Conservation (phyloP, 2,329 filamentous ascomycete species). For the Ampelomyces quisqualis region DNA sequence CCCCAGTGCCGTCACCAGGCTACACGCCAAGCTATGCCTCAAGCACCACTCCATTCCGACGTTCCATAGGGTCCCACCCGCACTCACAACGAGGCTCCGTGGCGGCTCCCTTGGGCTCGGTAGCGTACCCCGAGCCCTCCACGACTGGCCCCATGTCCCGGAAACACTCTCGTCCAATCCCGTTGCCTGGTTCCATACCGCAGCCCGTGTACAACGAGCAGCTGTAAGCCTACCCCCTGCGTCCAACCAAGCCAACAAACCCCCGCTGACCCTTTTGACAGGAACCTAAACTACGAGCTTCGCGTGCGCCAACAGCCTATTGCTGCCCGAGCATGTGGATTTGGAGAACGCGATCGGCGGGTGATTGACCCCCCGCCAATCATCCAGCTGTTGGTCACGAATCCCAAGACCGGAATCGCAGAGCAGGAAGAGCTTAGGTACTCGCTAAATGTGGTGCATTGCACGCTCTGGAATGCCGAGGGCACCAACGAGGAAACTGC, state of each 20-base stretch:
- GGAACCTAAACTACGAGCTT: conserved; percentile 51
- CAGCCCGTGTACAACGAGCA: conserved; percentile 44
- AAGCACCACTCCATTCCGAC: conserved; percentile 42
- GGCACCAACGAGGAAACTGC: conserved; percentile 68
- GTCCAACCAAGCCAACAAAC: conserved; percentile 15
- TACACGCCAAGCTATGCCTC: conserved; percentile 45
- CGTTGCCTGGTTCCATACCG: conserved; percentile 41
- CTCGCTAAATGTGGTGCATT: conserved; percentile 71
- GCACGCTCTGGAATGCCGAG: conserved; percentile 70
- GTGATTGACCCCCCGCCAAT: conserved; percentile 85
- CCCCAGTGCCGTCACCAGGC: conserved; percentile 42
- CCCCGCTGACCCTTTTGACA: conserved; percentile 26
- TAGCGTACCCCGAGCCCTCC: conserved; percentile 37
- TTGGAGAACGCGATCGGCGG: conserved; percentile 77
- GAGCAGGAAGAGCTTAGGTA: conserved; percentile 63
- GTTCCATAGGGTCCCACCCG: conserved; percentile 41
- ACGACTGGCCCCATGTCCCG: conserved; percentile 31
- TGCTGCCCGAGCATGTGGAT: conserved; percentile 77
- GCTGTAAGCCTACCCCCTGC: conserved; percentile 38
- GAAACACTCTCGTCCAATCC: conserved; percentile 33
- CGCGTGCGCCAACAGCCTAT: conserved; percentile 74
- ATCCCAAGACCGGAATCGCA: conserved; percentile 52
- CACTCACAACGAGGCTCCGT: conserved; percentile 41
- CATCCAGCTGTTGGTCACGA: conserved; percentile 68
- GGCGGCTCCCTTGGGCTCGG: conserved; percentile 32